These are phyloP conservation scores for Malus hybrid DNA, from an alignment of 331 rosid genomes.

Conservation along the genomic window DNA sequence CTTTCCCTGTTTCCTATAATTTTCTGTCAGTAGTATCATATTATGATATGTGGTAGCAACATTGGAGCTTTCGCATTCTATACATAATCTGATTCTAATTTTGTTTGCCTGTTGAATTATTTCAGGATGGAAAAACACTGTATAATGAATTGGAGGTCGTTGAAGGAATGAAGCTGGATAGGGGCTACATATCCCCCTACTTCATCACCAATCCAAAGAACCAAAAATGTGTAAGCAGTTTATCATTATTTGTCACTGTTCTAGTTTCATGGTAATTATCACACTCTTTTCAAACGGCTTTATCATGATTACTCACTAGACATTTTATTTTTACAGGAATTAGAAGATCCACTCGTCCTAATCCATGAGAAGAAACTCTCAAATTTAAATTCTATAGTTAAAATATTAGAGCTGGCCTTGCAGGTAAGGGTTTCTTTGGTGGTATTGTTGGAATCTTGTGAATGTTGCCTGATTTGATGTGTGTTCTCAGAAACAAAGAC, in stretches of 20 bases:
- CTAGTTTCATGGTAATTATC: neutral
- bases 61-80: neutral
- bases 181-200: slow-evolving; percentile 94
- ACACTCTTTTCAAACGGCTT: neutral
- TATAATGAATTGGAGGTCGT: slow-evolving; percentile 93
- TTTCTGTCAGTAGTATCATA: neutral
- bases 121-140: slow-evolving; percentile 89
- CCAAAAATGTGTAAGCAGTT: slow-evolving; percentile 84
- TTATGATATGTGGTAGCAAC: neutral
- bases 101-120: slow-evolving; percentile 10
- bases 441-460: neutral
- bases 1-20: neutral
- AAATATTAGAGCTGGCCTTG: slow-evolving; percentile 85
- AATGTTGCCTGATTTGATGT: neutral
- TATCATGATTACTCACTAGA: neutral
- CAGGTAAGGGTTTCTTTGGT: slow-evolving; percentile 51
- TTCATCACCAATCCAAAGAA: slow-evolving; percentile 85
- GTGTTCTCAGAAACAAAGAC: slow-evolving; percentile 65
- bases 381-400: slow-evolving; percentile 67
- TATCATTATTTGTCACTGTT: neutral
- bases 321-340: slow-evolving; percentile 42
- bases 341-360: slow-evolving; percentile 84
- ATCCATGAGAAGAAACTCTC: slow-evolving; percentile 95
- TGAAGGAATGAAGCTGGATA: slow-evolving; percentile 93
- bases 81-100: neutral